Conservation (phyloP, 1,284 basidiomycete genomes). For the Abortiporus biennis region DNA sequence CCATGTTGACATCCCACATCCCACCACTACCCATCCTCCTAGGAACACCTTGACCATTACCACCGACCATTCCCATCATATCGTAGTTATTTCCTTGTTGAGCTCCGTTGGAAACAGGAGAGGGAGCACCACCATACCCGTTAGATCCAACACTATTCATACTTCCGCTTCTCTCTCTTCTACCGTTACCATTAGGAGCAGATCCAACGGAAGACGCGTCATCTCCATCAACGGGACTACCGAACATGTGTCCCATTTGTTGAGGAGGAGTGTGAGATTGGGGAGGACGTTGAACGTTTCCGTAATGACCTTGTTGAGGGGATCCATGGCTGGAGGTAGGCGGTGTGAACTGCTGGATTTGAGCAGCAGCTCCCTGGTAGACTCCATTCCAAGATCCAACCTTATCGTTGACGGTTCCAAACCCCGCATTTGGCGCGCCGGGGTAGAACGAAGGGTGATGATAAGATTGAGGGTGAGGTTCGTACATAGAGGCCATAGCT, state of each 20-base stretch:
- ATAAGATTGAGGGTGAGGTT: slow-evolving; percentile 23
- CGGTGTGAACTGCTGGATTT: slow-evolving; percentile 29
- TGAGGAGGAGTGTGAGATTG: slow-evolving; percentile 17
- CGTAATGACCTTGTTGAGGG: slow-evolving; percentile 24
- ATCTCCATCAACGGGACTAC: slow-evolving; percentile 31
- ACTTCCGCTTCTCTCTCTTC: slow-evolving; percentile 32
- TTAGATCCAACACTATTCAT: slow-evolving; percentile 30
- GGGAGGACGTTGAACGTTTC: slow-evolving; percentile 29
- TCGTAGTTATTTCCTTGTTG: slow-evolving; percentile 30
- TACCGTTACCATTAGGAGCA: slow-evolving; percentile 9
- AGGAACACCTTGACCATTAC: slow-evolving; percentile 19
- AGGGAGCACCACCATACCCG: slow-evolving; percentile 20
- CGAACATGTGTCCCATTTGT: slow-evolving; percentile 22
- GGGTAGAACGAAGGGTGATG: slow-evolving; percentile 1
- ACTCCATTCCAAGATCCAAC: slow-evolving; percentile 17
- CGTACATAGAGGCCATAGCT: slow-evolving; percentile 28
- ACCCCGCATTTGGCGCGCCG: slow-evolving; percentile 7
- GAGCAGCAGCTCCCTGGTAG: slow-evolving; percentile 25
- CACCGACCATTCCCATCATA: slow-evolving; percentile 23
- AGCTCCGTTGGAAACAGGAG: too few relatives aligned
- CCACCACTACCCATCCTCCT: slow-evolving; percentile 14
- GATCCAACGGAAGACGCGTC: slow-evolving; percentile 37
- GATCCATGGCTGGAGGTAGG: slow-evolving; percentile 25
- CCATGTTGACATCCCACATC: slow-evolving; percentile 6
- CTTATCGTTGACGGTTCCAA: too few relatives aligned